phyloP scores from a whole-genome alignment of 2,329 filamentous ascomycete genomes.

The Cytospora chrysosperma region DNA sequence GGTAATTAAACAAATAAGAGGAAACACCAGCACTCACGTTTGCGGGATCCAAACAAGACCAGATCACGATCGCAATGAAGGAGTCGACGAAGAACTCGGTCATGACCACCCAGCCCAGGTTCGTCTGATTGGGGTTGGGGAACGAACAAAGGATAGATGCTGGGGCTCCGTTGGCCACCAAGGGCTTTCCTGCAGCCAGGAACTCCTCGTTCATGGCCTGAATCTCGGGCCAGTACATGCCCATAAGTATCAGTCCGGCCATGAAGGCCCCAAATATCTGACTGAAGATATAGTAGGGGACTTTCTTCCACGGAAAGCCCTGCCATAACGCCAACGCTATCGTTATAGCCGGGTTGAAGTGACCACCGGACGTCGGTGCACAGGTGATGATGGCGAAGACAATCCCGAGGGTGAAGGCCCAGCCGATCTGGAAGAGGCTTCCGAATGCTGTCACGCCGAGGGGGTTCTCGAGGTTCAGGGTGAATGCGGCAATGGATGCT shows the following conservation, averaged over 20 bases:
- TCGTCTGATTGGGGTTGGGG: conserved; percentile 48
- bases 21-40: conserved; percentile 35
- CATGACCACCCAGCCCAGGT: conserved; percentile 55
- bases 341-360: conserved; percentile 54
- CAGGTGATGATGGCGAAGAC: conserved; percentile 59
- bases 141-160: conserved; percentile 57
- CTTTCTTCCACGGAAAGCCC: conserved; percentile 59
- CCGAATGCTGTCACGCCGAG: conserved; percentile 36
- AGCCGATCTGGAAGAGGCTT: conserved; percentile 55
- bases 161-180: conserved; percentile 44
- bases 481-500: conserved; percentile 51
- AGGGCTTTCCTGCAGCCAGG: conserved; percentile 35
- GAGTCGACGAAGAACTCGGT: conserved; percentile 59
- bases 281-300: conserved; percentile 54
- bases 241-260: conserved; percentile 54
- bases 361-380: conserved; percentile 52
- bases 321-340: conserved; percentile 50
- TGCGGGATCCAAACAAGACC: conserved; percentile 55
- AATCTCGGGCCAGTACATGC: conserved; percentile 53
- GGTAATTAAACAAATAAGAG: neutral
- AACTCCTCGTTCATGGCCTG: conserved; percentile 35
- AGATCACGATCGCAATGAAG: conserved; percentile 58
- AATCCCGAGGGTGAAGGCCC: conserved; percentile 56
- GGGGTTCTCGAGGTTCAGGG: conserved; percentile 44
- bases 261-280: conserved; percentile 58